These are phyloP conservation scores for Blastobotrys ciferrii DNA, from an alignment of 1,139 yeast species.

Conservation along the genomic window DNA sequence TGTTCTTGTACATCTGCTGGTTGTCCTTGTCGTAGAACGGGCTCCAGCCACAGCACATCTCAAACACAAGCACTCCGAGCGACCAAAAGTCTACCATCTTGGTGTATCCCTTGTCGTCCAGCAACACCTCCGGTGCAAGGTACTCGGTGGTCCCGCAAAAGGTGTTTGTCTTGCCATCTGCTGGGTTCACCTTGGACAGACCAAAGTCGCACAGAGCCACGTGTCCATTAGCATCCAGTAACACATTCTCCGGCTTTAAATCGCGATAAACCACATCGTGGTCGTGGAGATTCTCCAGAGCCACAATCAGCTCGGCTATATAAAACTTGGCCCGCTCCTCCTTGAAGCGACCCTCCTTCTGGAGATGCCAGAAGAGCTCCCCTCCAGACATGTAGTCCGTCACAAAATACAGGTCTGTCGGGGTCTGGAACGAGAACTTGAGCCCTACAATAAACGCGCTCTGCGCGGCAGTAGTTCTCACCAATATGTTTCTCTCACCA, in stretches of 20 bases:
- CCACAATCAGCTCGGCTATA: slow-evolving; percentile 90
- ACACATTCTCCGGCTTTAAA: slow-evolving; percentile 89
- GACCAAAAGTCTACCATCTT: slow-evolving; percentile 99
- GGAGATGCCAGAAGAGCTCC: slow-evolving; percentile 95
- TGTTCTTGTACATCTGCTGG: slow-evolving; percentile 97
- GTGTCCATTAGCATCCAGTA: slow-evolving; percentile 94
- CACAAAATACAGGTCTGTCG: slow-evolving; percentile 83
- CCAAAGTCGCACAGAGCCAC: slow-evolving; percentile 97
- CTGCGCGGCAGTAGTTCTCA: slow-evolving; percentile 77
- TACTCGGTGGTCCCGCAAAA: slow-evolving; percentile 98
- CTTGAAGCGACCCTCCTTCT: slow-evolving; percentile 88
- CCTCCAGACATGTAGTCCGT: slow-evolving; percentile 99
- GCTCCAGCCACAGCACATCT: slow-evolving; percentile 99
- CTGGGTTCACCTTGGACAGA: slow-evolving; percentile 84
- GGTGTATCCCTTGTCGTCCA: slow-evolving; percentile 94
- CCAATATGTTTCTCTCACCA: slow-evolving; percentile 92
- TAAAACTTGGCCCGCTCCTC: slow-evolving; percentile 94
- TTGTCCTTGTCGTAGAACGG: slow-evolving; percentile 97
- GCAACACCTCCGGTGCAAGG: slow-evolving; percentile 87
- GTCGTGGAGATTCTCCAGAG: slow-evolving; percentile 88
- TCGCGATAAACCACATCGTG: slow-evolving; percentile 93
- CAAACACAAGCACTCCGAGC: slow-evolving; percentile 85
- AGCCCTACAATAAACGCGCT: slow-evolving; percentile 92
- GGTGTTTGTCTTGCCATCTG: slow-evolving; percentile 91
- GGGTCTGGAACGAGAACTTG: slow-evolving; percentile 94